These are phyloP conservation scores for Nelumbo lutea DNA, from an alignment of 164 flowering plant species.

Conservation along the genomic window DNA sequence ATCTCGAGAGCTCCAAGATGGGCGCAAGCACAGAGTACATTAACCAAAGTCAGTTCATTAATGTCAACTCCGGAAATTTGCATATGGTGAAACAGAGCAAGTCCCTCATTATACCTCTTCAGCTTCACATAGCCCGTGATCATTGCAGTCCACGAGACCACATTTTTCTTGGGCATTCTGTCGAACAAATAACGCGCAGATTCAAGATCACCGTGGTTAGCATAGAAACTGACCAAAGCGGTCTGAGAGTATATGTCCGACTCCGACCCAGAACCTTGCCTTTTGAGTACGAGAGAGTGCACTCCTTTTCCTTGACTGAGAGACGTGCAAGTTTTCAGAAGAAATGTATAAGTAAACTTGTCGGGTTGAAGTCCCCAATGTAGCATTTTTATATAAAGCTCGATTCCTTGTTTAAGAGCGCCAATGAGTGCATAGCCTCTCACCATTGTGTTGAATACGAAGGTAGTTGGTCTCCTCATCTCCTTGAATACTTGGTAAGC, in stretches of 20 bases:
- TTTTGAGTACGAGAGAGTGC: conserved; percentile 19
- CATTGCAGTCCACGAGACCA: conserved; percentile 29
- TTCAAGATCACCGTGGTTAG: conserved; percentile 14
- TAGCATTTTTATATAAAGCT: conserved; percentile 17
- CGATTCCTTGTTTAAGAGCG: conserved; percentile 7
- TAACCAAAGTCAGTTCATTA: conserved; percentile 22
- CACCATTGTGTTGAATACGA: conserved; percentile 22
- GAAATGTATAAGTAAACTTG: conserved; percentile 21
- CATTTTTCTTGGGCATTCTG: conserved; percentile 21
- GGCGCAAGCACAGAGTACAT: conserved; percentile 23
- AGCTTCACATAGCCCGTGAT: conserved; percentile 22
- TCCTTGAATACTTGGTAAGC: conserved; percentile 18
- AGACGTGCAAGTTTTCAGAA: conserved; percentile 15
- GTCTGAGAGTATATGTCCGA: conserved; percentile 17
- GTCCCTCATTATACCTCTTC: conserved; percentile 10
- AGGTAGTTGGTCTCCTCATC: conserved; percentile 19
- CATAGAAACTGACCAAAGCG: conserved; percentile 20
- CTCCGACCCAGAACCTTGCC: conserved; percentile 5
- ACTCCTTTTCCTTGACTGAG: conserved; percentile 19
- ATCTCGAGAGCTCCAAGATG: conserved; percentile 24
- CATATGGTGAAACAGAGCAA: conserved; percentile 22
- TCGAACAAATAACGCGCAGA: conserved; percentile 18
- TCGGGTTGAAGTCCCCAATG: conserved; percentile 15
- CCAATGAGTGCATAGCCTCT: conserved; percentile 13
- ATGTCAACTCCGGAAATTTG: conserved; percentile 14